A percentile compares a stretch with the other conserved stretches of the same genome.
Conservation (phyloP, 768 basidiomycete genomes). For the Amanita pseudoporphyria region DNA sequence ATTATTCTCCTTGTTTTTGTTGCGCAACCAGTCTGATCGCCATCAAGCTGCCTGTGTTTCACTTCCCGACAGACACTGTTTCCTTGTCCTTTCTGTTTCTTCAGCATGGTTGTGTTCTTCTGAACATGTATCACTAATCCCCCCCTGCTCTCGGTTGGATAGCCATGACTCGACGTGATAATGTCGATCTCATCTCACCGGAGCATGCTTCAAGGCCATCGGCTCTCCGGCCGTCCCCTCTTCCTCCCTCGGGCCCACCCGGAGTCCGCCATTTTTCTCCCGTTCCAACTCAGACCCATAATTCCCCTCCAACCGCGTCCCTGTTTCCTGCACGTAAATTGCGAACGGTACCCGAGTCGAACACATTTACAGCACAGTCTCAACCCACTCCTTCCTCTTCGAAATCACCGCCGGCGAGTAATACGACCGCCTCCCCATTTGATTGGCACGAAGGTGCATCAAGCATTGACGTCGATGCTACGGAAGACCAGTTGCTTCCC, state of each 20-base stretch:
- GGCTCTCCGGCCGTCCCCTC: constrained; percentile 28
- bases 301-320: constrained; percentile 10
- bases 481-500: constrained; percentile 47
- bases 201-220: constrained; percentile 30
- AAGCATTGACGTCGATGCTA: constrained; percentile 43
- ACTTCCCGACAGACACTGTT: background rate
- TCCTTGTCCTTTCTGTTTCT: too few species aligned
- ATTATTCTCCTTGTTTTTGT: background rate
- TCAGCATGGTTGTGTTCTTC: background rate
- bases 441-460: constrained; percentile 59
- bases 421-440: constrained; percentile 27
- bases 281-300: constrained; percentile 8
- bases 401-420: background rate
- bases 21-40: background rate
- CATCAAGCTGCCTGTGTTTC: background rate
- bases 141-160: too few species aligned
- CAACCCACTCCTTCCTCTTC: background rate
- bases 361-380: background rate
- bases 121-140: background rate
- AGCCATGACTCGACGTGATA: constrained; percentile 3
- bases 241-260: constrained; percentile 35
- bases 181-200: constrained; percentile 9
- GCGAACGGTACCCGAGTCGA: background rate
- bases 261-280: constrained; percentile 22
- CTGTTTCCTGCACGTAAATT: background rate